phyloP scores from a whole-genome alignment of 306 rosid species.

The Prunus campanulata region DNA sequence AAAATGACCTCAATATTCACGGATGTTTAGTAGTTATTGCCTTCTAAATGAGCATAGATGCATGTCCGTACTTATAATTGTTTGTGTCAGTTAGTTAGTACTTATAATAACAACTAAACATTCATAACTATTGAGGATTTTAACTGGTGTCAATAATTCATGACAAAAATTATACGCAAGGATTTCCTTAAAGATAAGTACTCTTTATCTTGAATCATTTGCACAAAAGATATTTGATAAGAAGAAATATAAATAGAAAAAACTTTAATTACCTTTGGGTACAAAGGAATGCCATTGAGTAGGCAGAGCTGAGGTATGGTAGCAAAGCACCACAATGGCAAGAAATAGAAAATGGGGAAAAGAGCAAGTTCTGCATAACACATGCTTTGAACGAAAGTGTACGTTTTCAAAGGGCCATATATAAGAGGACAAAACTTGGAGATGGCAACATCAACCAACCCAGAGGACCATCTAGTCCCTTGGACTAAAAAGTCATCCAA shows the following conservation, averaged over 20 bases:
- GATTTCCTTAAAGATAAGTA: too few species aligned
- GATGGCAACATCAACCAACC: constrained; percentile 51
- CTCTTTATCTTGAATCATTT: too few species aligned
- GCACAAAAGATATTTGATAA: too few species aligned
- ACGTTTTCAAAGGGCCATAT: constrained; percentile 37
- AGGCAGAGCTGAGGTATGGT: constrained; percentile 65
- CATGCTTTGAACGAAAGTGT: constrained; percentile 41
- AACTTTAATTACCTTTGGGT: constrained; percentile 56
- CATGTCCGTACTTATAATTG: too few species aligned
- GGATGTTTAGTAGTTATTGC: too few species aligned
- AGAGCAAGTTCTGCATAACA: constrained; percentile 44
- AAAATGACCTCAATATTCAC: too few species aligned
- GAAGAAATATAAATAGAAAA: not conserved
- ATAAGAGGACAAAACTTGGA: constrained; percentile 58
- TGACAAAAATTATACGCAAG: too few species aligned
- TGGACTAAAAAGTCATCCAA: constrained; percentile 62
- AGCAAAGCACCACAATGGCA: constrained; percentile 56
- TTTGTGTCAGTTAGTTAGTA: too few species aligned
- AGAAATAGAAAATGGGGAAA: constrained; percentile 37
- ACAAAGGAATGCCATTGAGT: constrained; percentile 46
- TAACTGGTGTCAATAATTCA: too few species aligned
- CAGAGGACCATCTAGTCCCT: constrained; percentile 59
- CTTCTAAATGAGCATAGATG: too few species aligned
- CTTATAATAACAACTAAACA: too few species aligned
- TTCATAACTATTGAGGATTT: too few species aligned